Conservation (phyloP, 805 yeast genomes). For the Metschnikowia aberdeeniae region DNA sequence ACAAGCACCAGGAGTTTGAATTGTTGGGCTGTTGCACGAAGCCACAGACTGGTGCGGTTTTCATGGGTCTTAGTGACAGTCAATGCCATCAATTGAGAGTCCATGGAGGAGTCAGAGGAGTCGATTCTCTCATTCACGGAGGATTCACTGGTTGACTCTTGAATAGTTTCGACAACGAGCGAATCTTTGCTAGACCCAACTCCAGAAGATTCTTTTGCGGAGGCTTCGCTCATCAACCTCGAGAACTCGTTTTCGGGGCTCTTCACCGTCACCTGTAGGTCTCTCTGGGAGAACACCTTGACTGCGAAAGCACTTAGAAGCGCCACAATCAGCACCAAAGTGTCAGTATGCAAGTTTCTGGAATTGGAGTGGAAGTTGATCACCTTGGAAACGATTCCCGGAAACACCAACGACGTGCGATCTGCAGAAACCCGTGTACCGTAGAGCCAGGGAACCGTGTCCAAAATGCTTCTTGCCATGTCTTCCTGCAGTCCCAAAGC, state of each 20-base stretch:
- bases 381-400: conserved; percentile 35
- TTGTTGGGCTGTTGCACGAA: conserved; percentile 35
- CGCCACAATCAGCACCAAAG: conserved; percentile 21
- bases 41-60: conserved; percentile 30
- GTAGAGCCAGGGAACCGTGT: conserved; percentile 15
- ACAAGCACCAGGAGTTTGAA: conserved; percentile 31
- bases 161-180: no score
- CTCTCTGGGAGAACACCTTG: conserved; percentile 30
- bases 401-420: conserved; percentile 36
- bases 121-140: no score
- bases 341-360: conserved; percentile 21
- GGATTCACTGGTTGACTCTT: background rate
- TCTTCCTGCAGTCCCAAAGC: conserved; percentile 9
- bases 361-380: conserved; percentile 24
- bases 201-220: background rate
- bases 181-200: background rate
- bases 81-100: background rate
- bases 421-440: conserved; percentile 22
- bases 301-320: conserved; percentile 20
- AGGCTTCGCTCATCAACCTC: background rate
- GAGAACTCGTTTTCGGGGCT: background rate
- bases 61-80: background rate
- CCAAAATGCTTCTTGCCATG: background rate
- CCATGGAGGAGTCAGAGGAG: background rate
- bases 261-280: conserved; percentile 6